Conservation (phyloP, 2,329 filamentous ascomycete genomes). For the Apiospora saccharicola region DNA sequence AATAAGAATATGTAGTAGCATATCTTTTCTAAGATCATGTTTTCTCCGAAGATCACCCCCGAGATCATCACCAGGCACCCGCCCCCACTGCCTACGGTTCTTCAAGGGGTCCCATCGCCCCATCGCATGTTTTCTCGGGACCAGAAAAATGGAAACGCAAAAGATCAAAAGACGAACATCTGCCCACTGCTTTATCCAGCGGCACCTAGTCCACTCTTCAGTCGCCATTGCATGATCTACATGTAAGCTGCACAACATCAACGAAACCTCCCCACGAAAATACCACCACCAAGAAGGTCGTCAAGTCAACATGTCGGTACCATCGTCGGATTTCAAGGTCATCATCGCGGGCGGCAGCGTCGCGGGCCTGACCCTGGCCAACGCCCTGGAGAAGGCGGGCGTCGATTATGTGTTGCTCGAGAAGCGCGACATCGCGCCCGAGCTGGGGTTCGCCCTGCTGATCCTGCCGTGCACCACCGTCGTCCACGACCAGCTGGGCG, state of each 20-base stretch:
- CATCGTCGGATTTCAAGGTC: conserved; percentile 25
- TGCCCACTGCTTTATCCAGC: background rate
- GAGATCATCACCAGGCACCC: no score
- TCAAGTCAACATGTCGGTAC: background rate
- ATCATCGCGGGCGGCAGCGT: conserved; percentile 40
- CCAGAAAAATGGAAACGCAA: background rate
- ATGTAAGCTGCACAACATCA: background rate
- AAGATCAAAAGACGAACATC: conserved; percentile 13
- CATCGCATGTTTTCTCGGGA: background rate
- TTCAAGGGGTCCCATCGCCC: background rate
- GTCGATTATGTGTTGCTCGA: conserved; percentile 41
- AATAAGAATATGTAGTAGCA: no score
- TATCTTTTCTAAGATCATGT: no score
- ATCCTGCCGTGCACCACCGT: conserved; percentile 38
- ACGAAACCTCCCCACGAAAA: background rate
- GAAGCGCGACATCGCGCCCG: conserved; percentile 31
- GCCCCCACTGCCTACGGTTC: no score
- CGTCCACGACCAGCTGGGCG: conserved; percentile 38
- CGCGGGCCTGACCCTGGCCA: conserved; percentile 36
- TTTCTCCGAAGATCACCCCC: no score
- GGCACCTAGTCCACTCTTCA: background rate
- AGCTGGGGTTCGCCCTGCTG: conserved; percentile 35
- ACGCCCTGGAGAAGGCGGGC: conserved; percentile 35
- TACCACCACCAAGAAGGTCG: no score
- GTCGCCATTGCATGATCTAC: background rate